Evolutionary conservation across 2,329 filamentous ascomycete species (phyloP), one percentile per base, ranked within the genome.

Genomic region (Neobulgaria alba): DNA sequence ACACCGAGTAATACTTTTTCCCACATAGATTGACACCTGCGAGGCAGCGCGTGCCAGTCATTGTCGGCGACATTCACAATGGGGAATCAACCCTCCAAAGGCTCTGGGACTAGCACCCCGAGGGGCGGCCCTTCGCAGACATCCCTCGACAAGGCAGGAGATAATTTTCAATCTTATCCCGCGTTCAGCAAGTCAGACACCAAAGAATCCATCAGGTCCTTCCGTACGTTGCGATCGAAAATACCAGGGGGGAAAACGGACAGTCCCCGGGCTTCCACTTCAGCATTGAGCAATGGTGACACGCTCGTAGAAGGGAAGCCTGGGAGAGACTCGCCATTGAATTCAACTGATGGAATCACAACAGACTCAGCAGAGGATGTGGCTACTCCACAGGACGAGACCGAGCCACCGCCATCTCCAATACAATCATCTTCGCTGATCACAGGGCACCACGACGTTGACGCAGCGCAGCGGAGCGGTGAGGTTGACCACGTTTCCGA

Each of bases 401-500:
- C 71, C 52, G 59, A 78, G 59, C 67, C 79, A 10, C 90, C 89
- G 3, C 89, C 88, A n/a, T 95, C 88, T 1, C 89, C 89, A 3
- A 82, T 90, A 15, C 82, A 90, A 55, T 86, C 85, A 17, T 73
- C 78, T 31, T 82, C 83, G 10, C 67, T 88, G 48, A 82, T 79
- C 54, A 68, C 75, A 39, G 85, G 84, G 4, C 79, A 85, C 51
- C 81, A 86, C 56, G 82, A 89, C 61, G 78, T 95, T 32, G 75
- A 75, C 57, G 82, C 82, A 34, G 89, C 88, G 32, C 85, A 93
- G 62, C 78, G 83, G 39, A 84, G 79, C 36, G 89, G 90, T 41
- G 92, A 98, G 63, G 88, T 98, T 31, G 92, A 94, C 57, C 80
- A 89, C 53, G 88, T 98, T 15, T 96, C 90, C 10, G 92, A 96